Evolutionary conservation across 2,329 filamentous ascomycete species (phyloP).

Genomic region (Colletotrichum cordylinicola): DNA sequence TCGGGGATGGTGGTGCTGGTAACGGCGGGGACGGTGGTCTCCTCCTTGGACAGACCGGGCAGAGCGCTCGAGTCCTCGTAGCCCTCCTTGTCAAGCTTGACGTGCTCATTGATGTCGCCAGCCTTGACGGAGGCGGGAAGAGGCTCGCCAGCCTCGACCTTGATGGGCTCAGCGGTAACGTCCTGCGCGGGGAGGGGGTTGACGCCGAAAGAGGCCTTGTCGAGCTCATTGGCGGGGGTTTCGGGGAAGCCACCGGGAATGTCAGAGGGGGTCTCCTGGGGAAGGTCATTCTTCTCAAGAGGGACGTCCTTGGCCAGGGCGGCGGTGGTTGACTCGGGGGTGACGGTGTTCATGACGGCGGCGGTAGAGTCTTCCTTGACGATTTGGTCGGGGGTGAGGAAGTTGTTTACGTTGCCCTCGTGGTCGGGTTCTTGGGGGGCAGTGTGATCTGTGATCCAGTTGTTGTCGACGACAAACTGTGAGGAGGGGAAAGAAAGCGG

Average conservation of each 20-base stretch:
- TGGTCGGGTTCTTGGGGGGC: slow-evolving; percentile 84
- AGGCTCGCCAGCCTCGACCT: slow-evolving; percentile 79
- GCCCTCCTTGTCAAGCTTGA: slow-evolving; percentile 82
- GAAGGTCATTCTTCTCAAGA: slow-evolving; percentile 22
- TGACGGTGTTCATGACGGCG: slow-evolving; percentile 69
- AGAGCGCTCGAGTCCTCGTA: slow-evolving; percentile 82
- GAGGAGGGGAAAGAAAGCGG: slow-evolving; percentile 21
- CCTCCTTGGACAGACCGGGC: slow-evolving; percentile 51
- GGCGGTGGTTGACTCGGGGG: slow-evolving; percentile 75
- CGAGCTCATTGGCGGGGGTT: slow-evolving; percentile 64
- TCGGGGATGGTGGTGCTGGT: slow-evolving; percentile 77
- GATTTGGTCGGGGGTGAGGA: slow-evolving; percentile 79
- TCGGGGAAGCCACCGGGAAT: slow-evolving; percentile 62
- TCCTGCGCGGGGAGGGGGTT: slow-evolving; percentile 68
- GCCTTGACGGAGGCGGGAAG: slow-evolving; percentile 73
- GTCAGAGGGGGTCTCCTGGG: slow-evolving; percentile 35
- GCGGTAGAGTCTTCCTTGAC: slow-evolving; percentile 48
- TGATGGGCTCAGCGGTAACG: slow-evolving; percentile 79
- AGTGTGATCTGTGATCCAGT: slow-evolving; percentile 84
- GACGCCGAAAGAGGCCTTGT: slow-evolving; percentile 58
- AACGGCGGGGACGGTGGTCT: slow-evolving; percentile 53
- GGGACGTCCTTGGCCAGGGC: slow-evolving; percentile 64
- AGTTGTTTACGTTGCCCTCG: slow-evolving; percentile 90
- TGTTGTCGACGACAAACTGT: slow-evolving; percentile 94
- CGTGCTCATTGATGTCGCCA: slow-evolving; percentile 73